Base-by-base conservation (phyloP, 768 basidiomycete genomes). In the Tulasnella sp. region DNA sequence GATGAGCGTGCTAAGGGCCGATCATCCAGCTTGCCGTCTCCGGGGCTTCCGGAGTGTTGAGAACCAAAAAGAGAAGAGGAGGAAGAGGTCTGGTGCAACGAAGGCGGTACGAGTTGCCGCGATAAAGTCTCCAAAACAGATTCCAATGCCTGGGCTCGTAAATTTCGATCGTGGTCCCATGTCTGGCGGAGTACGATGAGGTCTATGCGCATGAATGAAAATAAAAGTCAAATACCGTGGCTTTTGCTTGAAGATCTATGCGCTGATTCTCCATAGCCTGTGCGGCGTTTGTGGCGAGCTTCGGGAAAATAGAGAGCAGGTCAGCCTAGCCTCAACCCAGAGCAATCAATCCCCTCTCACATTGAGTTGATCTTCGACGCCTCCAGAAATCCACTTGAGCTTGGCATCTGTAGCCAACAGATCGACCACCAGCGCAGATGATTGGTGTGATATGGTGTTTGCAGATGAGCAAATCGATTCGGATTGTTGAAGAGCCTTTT, bases 31-130 rank as follows among this genome's bases (percentile, higher is more conserved):
- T 63, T 60, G 19, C 53, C 53, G 11, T 24, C 53, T n/a, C 24
- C 41, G 7, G 53, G 41, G 29, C 45, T 27, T 8, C 25, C 80
- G 8, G 62, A 63, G 60, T 79, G 75, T 63, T 88, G 88, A 62
- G 83, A 83, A 8, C 87, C 85, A 63, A 91, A 91, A n/a, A 88
- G 72, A 2, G 87, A 88, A 0, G 83, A 82, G 64, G 79, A 84
- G 19, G 79, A 70, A 8, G 82, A 72, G 38, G 75, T 75, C 65
- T 84, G 75, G 68, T 90, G 81, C 67, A 90, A 89, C 53, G 82
- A 82, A 1, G 85, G 83, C 0, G 88, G 87, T 17, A 92, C 87
- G 34, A 80, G 72, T 58, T 87, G 87, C 1, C 76, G 66, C 25
- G 85, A 81, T 15, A 91, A 77, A 1, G 82, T 78, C 61, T 90